These are phyloP conservation scores for Pontederia paniculata DNA, from an alignment of 176 grass and related monocot species.

Conservation along the genomic window DNA sequence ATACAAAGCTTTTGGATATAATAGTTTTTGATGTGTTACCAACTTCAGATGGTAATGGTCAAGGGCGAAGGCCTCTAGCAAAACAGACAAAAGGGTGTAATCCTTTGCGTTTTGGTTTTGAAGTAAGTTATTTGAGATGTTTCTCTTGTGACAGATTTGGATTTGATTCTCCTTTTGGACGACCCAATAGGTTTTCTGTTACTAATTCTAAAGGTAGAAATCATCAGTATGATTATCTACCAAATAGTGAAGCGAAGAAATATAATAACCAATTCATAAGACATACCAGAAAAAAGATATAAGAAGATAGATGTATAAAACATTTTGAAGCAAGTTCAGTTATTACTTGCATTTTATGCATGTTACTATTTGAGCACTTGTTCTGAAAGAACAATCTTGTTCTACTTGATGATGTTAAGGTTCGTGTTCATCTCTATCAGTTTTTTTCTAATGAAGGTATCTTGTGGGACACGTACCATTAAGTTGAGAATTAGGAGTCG, in stretches of 20 bases:
- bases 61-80: constrained; percentile 37
- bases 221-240: no score
- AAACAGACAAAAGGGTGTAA: constrained; percentile 64
- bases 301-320: no score
- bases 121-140: constrained; percentile 33
- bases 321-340: no score
- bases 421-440: constrained; percentile 2
- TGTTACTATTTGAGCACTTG: no score
- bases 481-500: constrained; percentile 51
- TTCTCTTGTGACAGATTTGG: background rate
- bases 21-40: constrained; percentile 66
- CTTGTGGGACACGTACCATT: constrained; percentile 44
- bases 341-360: no score
- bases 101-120: constrained; percentile 62
- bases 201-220: background rate
- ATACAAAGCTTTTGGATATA: constrained; percentile 78
- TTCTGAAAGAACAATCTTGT: no score
- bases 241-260: no score
- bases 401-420: no score
- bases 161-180: background rate
- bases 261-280: no score
- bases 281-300: no score
- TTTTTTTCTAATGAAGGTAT: constrained; percentile 37
- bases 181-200: background rate
- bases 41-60: constrained; percentile 29